These are phyloP conservation scores for Gonium pectorale DNA, from an alignment of 139 green algal species.

Conservation along the genomic window DNA sequence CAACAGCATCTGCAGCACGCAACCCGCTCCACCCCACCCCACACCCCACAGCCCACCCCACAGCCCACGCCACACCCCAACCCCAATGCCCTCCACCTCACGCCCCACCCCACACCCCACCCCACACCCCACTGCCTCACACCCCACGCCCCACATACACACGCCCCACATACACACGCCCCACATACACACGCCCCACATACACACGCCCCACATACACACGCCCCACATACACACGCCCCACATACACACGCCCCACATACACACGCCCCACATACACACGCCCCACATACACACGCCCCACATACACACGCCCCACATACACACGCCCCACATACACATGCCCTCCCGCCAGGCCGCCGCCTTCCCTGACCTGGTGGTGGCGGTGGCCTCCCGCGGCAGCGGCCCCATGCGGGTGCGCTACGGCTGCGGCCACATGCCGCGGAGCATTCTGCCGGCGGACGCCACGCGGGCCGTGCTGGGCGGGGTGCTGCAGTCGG, in stretches of 20 bases:
- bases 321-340: neutral
- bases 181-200: no score
- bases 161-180: no score
- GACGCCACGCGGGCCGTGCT: conserved; percentile 46
- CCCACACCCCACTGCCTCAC: no score
- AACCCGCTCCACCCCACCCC: neutral
- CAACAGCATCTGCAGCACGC: neutral
- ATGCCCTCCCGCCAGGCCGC: neutral
- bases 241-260: no score
- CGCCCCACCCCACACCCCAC: no score
- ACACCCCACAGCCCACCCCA: neutral
- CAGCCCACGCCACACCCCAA: neutral
- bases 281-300: no score
- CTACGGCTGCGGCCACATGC: conserved; percentile 28
- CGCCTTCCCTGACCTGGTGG: conserved; percentile 30
- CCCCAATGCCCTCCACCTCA: neutral
- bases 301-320: no score
- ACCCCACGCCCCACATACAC: no score
- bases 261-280: no score
- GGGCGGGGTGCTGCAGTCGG: conserved; percentile 37
- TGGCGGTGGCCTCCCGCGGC: conserved; percentile 23
- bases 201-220: no score
- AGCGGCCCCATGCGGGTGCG: neutral
- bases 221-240: no score
- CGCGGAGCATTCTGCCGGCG: neutral